phyloP scores from a whole-genome alignment of 257 asterid species.

The Solanum virginianum region DNA sequence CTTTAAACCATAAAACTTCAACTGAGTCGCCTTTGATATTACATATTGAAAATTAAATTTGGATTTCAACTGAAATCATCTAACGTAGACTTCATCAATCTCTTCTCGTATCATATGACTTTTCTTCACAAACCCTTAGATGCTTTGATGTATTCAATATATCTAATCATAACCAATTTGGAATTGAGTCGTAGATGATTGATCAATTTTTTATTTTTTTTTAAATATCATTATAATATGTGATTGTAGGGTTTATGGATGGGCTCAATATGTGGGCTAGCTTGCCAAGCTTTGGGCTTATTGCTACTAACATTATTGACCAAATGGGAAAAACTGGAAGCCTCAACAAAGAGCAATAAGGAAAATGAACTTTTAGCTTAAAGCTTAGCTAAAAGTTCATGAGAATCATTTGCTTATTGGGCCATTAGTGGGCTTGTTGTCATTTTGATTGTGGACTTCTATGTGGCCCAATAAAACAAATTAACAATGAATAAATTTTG shows the following conservation, averaged over 20 bases:
- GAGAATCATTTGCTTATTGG: too few relatives aligned
- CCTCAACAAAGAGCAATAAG: background rate
- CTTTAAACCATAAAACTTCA: background rate
- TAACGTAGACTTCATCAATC: background rate
- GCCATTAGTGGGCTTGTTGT: too few relatives aligned
- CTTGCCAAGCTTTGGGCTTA: conserved; percentile 38
- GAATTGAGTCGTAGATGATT: background rate
- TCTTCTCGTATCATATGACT: background rate
- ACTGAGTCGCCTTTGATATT: background rate
- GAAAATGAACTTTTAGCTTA: too few relatives aligned
- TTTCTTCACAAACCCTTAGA: background rate
- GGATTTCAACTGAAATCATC: background rate
- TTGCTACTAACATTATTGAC: conserved; percentile 35
- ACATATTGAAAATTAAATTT: background rate
- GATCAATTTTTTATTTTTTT: background rate
- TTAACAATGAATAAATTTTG: background rate
- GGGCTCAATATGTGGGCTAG: conserved; percentile 57
- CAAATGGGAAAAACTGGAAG: conserved; percentile 41
- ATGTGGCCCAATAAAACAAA: background rate
- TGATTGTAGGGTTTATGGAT: conserved; percentile 61
- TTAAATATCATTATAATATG: background rate
- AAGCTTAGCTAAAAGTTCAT: too few relatives aligned
- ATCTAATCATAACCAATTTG: too few relatives aligned
- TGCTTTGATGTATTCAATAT: background rate
- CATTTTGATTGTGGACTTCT: too few relatives aligned